A percentile compares a stretch with the other conserved stretches of the same genome.
These are phyloP conservation scores for Xylaria polymorpha DNA, from an alignment of 2,329 filamentous ascomycete genomes.

Conservation along the genomic window DNA sequence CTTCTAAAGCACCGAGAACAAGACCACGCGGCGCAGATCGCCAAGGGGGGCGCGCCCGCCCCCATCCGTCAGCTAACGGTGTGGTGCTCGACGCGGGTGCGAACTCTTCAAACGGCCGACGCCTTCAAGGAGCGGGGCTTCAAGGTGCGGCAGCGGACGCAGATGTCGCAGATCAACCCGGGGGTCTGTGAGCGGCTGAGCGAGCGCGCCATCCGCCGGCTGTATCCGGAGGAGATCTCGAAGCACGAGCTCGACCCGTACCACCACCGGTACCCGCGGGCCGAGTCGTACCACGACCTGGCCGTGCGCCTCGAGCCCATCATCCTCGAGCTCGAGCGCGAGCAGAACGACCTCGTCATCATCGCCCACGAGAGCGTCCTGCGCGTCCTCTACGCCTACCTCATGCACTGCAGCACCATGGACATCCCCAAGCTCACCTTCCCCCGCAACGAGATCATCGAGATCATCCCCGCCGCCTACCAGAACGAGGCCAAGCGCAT, in stretches of 20 bases:
- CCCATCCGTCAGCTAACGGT: slow-evolving; percentile 85
- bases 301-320: slow-evolving; percentile 98
- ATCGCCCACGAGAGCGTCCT: slow-evolving; percentile 99
- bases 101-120: slow-evolving; percentile 90
- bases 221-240: slow-evolving; percentile 89
- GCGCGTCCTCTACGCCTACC: slow-evolving; percentile 93
- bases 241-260: slow-evolving; percentile 97
- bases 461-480: slow-evolving; percentile 97
- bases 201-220: slow-evolving; percentile 79
- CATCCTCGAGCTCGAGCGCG: slow-evolving; percentile 94
- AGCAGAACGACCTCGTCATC: slow-evolving; percentile 97
- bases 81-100: slow-evolving; percentile 92
- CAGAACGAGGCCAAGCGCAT: slow-evolving; percentile 96
- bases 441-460: slow-evolving; percentile 96
- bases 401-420: slow-evolving; percentile 97
- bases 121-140: slow-evolving; percentile 83
- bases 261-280: slow-evolving; percentile 93
- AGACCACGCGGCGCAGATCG: slow-evolving; percentile 77
- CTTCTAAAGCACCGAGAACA: slow-evolving; percentile 85
- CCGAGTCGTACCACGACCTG: slow-evolving; percentile 98
- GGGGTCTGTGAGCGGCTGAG: slow-evolving; percentile 95
- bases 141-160: slow-evolving; percentile 88
- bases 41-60: slow-evolving; percentile 73
- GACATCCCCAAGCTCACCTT: slow-evolving; percentile 95
- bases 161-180: slow-evolving; percentile 97